phyloP scores from a whole-genome alignment of 2,329 filamentous ascomycete genomes.

The Rhytidhysteron rufulum region DNA sequence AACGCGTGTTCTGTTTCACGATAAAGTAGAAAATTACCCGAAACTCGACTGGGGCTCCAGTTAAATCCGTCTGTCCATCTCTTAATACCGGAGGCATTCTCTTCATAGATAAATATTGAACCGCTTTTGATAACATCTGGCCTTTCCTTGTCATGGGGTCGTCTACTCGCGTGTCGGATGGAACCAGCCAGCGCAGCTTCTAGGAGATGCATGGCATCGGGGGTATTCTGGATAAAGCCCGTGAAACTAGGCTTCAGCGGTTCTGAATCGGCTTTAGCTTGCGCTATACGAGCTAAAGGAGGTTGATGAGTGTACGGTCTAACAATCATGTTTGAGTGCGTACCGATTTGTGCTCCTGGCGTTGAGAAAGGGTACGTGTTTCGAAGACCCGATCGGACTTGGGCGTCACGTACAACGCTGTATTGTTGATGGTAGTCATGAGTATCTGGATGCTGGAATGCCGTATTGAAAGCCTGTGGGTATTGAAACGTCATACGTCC shows the following conservation, averaged over 20 bases:
- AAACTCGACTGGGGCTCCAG: constrained; percentile 85
- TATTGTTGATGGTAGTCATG: no score
- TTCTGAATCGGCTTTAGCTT: background rate
- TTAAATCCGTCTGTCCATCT: constrained; percentile 89
- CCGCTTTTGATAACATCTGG: constrained; percentile 75
- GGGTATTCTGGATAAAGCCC: constrained; percentile 65
- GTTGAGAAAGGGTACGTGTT: no score
- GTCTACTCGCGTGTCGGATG: constrained; percentile 71
- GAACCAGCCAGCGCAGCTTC: constrained; percentile 71
- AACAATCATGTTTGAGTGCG: no score
- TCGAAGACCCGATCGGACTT: no score
- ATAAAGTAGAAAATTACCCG: constrained; percentile 82
- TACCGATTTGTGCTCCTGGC: no score
- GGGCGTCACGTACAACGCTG: no score
- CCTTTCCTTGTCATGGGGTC: constrained; percentile 83
- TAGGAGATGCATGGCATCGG: constrained; percentile 75
- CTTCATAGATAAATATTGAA: constrained; percentile 87
- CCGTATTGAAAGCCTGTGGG: no score
- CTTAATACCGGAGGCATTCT: constrained; percentile 86
- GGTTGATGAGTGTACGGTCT: no score
- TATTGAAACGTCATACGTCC: no score
- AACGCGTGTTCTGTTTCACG: constrained; percentile 57
- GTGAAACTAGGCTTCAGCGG: constrained; percentile 53
- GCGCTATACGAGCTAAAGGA: background rate
- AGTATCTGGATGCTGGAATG: no score